Evolutionary conservation across 108 stramenopile species (phyloP).

Genomic region (Fragilariopsis cylindrus): DNA sequence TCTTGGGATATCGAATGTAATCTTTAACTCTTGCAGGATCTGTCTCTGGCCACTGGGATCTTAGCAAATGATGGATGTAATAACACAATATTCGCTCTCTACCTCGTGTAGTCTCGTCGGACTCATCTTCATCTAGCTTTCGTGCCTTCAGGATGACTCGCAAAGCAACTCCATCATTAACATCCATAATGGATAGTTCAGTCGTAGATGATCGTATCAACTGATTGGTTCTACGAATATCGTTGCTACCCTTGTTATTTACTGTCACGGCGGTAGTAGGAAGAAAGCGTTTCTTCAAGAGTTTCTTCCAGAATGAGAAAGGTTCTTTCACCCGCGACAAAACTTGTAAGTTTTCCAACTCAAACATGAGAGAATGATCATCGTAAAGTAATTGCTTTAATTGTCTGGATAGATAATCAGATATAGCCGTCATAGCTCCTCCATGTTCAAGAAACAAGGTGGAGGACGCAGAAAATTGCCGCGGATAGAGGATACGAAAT

Average conservation of each 20-base stretch:
- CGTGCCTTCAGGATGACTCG: slow-evolving; percentile 63
- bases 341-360: slow-evolving; percentile 51
- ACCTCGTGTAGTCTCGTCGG: slow-evolving; percentile 43
- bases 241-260: not conserved
- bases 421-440: slow-evolving; percentile 54
- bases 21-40: slow-evolving; percentile 65
- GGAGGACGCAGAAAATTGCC: slow-evolving; percentile 67
- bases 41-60: slow-evolving; percentile 62
- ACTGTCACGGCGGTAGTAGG: not conserved
- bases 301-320: slow-evolving; percentile 72
- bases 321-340: slow-evolving; percentile 75
- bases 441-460: slow-evolving; percentile 51
- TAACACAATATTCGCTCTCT: slow-evolving; percentile 75
- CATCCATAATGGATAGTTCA: slow-evolving; percentile 32
- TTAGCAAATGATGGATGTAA: slow-evolving; percentile 57
- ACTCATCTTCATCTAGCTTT: slow-evolving; percentile 36
- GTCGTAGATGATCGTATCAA: not conserved
- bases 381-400: slow-evolving; percentile 51
- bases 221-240: not conserved
- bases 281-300: slow-evolving; percentile 25
- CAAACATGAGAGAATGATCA: slow-evolving; percentile 48
- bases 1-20: slow-evolving; percentile 84
- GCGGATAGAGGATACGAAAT: slow-evolving; percentile 74
- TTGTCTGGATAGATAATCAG: slow-evolving; percentile 41
- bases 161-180: slow-evolving; percentile 73